These are phyloP conservation scores for Ceratocystis albifundus DNA, from an alignment of 2,329 filamentous ascomycete species.

Conservation along the genomic window DNA sequence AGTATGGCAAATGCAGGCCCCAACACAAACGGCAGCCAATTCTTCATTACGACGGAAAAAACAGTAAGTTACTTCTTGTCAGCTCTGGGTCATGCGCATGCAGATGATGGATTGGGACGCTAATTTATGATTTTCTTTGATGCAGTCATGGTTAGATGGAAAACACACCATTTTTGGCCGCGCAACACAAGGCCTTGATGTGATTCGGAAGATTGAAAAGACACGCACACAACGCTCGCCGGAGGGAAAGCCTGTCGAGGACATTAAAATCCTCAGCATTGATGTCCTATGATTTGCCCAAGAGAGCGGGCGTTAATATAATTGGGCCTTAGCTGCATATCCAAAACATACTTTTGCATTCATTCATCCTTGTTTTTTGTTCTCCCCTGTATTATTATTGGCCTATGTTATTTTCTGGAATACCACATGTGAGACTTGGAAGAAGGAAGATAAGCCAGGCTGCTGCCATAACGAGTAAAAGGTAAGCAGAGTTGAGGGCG, in stretches of 20 bases:
- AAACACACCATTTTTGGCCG: slow-evolving; percentile 96
- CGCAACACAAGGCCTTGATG: slow-evolving; percentile 79
- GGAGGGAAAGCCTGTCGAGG: slow-evolving; percentile 88
- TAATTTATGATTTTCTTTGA: slow-evolving; percentile 17
- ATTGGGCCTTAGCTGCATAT: neutral
- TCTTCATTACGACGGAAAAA: slow-evolving; percentile 97
- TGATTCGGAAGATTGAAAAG: slow-evolving; percentile 94
- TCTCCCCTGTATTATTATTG: neutral
- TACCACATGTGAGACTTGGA: neutral
- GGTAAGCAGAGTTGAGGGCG: neutral
- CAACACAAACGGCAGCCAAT: slow-evolving; percentile 91
- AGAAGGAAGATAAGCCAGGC: neutral
- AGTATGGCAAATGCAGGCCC: slow-evolving; percentile 97
- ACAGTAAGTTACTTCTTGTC: slow-evolving; percentile 49
- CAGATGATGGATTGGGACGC: neutral
- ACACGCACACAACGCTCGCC: slow-evolving; percentile 69
- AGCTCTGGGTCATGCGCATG: neutral
- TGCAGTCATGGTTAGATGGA: slow-evolving; percentile 75
- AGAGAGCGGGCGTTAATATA: neutral
- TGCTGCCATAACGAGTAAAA: neutral
- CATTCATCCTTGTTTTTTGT: neutral
- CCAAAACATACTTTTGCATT: neutral
- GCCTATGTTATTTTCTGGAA: neutral
- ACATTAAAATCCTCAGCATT: slow-evolving; percentile 95
- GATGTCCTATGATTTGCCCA: slow-evolving; percentile 38